Evolutionary conservation across 208 protist species (phyloP).

Genomic region (Phytomonas sp.): DNA sequence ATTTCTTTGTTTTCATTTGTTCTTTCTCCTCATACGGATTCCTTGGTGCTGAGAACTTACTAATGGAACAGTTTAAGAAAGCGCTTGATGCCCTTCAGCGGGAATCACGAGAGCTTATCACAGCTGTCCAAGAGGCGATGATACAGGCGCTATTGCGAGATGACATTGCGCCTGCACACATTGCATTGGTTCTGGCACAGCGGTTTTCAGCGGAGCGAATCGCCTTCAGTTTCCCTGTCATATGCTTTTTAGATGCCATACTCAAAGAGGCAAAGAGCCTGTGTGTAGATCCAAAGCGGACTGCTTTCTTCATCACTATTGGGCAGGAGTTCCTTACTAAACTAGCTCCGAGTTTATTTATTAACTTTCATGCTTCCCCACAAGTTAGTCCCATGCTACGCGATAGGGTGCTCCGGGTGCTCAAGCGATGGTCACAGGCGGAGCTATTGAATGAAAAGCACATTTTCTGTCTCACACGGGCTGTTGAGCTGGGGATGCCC

Average conservation of each 20-base stretch:
- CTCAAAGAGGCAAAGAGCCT: slow-evolving; percentile 4
- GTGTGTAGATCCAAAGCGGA: neutral
- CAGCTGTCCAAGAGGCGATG: slow-evolving; percentile 18
- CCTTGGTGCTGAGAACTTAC: neutral
- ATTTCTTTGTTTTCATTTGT: neutral
- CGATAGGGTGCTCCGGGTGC: slow-evolving; percentile 45
- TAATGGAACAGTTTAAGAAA: slow-evolving; percentile 46
- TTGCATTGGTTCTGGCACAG: slow-evolving; percentile 57
- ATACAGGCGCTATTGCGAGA: slow-evolving; percentile 20
- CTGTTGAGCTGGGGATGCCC: neutral
- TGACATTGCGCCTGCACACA: slow-evolving; percentile 27
- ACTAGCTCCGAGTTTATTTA: neutral
- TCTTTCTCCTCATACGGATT: slow-evolving; percentile 2
- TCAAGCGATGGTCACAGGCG: slow-evolving; percentile 50
- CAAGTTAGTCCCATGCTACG: slow-evolving; percentile 13
- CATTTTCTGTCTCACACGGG: neutral
- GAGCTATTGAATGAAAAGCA: slow-evolving; percentile 16
- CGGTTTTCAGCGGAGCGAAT: slow-evolving; percentile 48
- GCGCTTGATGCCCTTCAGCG: slow-evolving; percentile 36
- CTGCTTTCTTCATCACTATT: neutral
- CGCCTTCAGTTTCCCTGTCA: slow-evolving; percentile 38
- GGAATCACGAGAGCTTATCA: slow-evolving; percentile 72
- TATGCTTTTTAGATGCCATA: slow-evolving; percentile 67
- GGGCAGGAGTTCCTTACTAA: neutral
- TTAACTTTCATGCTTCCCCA: neutral